These are phyloP conservation scores for Mortierella sp. DNA, from an alignment of 371 early-diverging fungal genomes.

Conservation along the genomic window DNA sequence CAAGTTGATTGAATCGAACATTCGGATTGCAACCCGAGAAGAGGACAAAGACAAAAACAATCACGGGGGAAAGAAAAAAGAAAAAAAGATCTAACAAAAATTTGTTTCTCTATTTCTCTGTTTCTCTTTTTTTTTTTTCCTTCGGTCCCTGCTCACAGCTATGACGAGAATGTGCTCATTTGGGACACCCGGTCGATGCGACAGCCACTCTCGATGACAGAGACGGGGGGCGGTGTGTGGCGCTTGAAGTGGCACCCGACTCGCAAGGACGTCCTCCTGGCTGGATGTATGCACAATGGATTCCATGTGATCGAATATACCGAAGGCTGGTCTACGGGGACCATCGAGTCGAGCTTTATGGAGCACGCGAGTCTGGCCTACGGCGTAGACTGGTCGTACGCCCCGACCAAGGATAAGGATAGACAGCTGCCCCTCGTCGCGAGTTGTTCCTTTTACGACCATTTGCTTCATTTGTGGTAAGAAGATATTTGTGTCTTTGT, in stretches of 20 bases:
- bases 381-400: constrained; percentile 91
- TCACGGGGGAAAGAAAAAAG: not conserved
- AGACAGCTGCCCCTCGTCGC: constrained; percentile 74
- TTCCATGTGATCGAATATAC: constrained; percentile 69
- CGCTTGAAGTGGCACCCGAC: constrained; percentile 94
- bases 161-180: constrained; percentile 87
- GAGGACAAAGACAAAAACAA: not conserved
- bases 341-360: constrained; percentile 62
- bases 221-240: constrained; percentile 94
- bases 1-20: constrained; percentile 22
- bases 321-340: constrained; percentile 15
- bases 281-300: constrained; percentile 93
- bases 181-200: constrained; percentile 93
- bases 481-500: not conserved
- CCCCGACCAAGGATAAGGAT: not conserved
- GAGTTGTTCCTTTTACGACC: constrained; percentile 96
- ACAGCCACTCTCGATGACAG: constrained; percentile 73
- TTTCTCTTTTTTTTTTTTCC: not conserved
- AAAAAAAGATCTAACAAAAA: not conserved
- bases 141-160: constrained; percentile 59
- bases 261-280: constrained; percentile 70
- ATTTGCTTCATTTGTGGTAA: constrained; percentile 87
- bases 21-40: not conserved
- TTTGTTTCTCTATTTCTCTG: constrained; percentile 11
- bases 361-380: constrained; percentile 91